Evolutionary conservation across 192 early-diverging fungal species (phyloP).

Genomic region (Linnemannia exigua): DNA sequence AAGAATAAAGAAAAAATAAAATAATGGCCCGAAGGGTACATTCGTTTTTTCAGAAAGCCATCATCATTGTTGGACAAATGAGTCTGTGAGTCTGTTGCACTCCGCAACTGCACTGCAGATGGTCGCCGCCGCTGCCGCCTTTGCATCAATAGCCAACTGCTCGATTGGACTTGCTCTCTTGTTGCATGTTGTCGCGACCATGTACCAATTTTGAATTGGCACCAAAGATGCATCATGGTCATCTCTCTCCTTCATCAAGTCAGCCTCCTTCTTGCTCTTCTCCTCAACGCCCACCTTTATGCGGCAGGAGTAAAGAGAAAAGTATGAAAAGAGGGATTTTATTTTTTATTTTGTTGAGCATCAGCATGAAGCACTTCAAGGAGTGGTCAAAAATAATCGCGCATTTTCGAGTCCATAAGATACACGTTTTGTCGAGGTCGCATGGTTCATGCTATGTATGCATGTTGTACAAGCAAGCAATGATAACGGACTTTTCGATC

Average conservation of each 20-base stretch:
- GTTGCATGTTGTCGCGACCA: not conserved
- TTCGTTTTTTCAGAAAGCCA: not conserved
- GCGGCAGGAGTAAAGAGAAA: not conserved
- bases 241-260: not conserved
- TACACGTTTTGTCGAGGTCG: not conserved
- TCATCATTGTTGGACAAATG: not conserved
- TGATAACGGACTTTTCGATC: not conserved
- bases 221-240: not conserved
- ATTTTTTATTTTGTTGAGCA: not conserved
- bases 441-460: not conserved
- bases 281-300: not conserved
- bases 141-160: too few species aligned
- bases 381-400: constrained; percentile 7
- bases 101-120: not conserved
- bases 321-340: not conserved
- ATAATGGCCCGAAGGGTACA: not conserved
- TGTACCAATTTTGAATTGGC: not conserved
- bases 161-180: not conserved
- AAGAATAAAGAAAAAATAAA: not conserved
- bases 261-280: not conserved
- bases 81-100: not conserved
- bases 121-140: not conserved
- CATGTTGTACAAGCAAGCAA: not conserved
- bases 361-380: not conserved
- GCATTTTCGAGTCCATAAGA: not conserved